phyloP scores from a whole-genome alignment of 768 basidiomycete genomes.

The Lentinula raphanica region DNA sequence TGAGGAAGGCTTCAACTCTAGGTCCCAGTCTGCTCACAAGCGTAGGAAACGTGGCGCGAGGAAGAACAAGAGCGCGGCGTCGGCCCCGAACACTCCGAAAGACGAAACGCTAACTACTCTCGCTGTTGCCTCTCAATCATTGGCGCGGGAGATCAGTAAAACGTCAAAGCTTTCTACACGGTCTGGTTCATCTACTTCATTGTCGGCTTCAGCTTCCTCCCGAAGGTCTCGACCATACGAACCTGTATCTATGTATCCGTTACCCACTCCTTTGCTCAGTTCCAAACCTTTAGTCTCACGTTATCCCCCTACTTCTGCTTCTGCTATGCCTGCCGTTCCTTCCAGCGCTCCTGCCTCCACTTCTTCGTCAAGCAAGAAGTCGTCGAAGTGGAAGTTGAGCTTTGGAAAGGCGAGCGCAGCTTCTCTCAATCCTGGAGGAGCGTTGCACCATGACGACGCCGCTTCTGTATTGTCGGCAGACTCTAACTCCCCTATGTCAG shows the following conservation, averaged over 20 bases:
- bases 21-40: conserved; percentile 70
- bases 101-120: conserved; percentile 65
- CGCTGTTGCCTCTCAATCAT: conserved; percentile 72
- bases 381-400: conserved; percentile 81
- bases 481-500: conserved; percentile 40
- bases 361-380: conserved; percentile 51
- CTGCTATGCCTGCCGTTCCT: conserved; percentile 17
- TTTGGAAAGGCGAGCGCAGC: conserved; percentile 56
- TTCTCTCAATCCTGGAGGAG: conserved; percentile 29
- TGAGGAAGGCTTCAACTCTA: conserved; percentile 38
- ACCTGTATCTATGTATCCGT: conserved; percentile 40
- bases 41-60: conserved; percentile 81
- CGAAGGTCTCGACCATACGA: conserved; percentile 31
- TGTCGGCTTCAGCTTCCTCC: conserved; percentile 21
- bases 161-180: conserved; percentile 48
- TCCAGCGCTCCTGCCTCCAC: conserved; percentile 34
- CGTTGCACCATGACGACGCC: conserved; percentile 37
- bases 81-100: conserved; percentile 28
- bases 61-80: conserved; percentile 65
- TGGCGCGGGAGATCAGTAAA: conserved; percentile 80
- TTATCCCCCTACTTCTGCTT: conserved; percentile 16
- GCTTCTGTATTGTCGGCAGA: conserved; percentile 9
- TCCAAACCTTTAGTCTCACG: conserved; percentile 15
- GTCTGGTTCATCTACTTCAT: conserved; percentile 19
- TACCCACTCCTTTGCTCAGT: conserved; percentile 24